A percentile compares a stretch with the other conserved stretches of the same genome.
phyloP scores from a whole-genome alignment of 176 grass and related monocot genomes.

The Dendrocalamus sinicus region DNA sequence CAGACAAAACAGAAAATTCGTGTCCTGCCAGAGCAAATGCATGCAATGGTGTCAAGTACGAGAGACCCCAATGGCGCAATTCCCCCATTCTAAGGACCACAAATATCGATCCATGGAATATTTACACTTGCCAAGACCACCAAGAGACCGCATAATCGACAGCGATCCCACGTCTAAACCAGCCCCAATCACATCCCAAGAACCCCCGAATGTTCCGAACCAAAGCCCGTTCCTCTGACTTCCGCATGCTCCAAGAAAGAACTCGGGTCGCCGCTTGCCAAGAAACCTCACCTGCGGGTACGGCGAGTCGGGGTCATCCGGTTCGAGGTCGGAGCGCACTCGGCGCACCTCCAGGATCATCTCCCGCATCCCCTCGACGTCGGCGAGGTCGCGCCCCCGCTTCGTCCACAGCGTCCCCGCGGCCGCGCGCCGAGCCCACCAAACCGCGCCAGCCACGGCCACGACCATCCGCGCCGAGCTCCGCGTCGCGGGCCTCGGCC shows the following conservation, averaged over 20 bases:
- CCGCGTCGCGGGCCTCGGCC: constrained; percentile 2
- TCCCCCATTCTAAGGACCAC: neutral
- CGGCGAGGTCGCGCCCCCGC: constrained; percentile 16
- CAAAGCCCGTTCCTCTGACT: neutral
- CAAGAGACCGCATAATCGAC: neutral
- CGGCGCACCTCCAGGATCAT: constrained; percentile 21
- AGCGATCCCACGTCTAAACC: neutral
- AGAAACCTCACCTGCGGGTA: constrained; percentile 37
- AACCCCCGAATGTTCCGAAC: constrained; percentile 2
- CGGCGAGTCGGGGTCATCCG: neutral
- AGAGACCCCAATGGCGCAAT: neutral
- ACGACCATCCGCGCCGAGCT: neutral
- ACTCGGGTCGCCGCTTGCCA: neutral
- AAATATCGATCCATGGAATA: neutral
- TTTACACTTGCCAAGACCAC: neutral
- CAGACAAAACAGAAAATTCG: constrained; percentile 2
- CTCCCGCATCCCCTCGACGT: neutral
- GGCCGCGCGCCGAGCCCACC: constrained; percentile 28
- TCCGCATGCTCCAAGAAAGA: neutral
- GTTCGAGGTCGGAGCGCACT: neutral
- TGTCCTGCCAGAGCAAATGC: neutral
- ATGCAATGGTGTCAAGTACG: constrained; percentile 14
- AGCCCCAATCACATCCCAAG: neutral
- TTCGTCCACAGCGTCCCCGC: constrained; percentile 31
- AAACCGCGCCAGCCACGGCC: neutral